Conservation (phyloP, 1,284 basidiomycete genomes). For the Malassezia psittaci region DNA sequence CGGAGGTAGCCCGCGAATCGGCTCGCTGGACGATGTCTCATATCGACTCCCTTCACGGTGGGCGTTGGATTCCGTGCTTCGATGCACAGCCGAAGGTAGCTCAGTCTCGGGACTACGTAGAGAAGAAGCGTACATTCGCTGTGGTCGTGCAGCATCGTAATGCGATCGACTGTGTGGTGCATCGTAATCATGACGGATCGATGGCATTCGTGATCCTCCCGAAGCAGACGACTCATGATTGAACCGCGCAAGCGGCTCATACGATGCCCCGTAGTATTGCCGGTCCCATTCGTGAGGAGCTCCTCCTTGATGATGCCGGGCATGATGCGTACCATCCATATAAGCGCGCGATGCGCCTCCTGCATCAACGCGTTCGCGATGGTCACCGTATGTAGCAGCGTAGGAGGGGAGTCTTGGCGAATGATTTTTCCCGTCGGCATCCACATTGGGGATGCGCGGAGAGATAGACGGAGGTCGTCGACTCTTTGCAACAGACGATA, state of each 20-base stretch:
- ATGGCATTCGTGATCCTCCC: background rate
- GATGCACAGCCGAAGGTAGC: background rate
- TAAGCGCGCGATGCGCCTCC: background rate
- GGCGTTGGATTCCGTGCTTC: background rate
- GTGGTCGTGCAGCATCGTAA: background rate
- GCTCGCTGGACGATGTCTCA: background rate
- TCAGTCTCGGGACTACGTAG: background rate
- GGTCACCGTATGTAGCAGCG: background rate
- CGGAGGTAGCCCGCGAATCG: background rate
- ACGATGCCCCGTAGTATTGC: background rate
- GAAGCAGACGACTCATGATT: background rate
- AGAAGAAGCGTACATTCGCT: background rate
- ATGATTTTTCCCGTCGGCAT: background rate
- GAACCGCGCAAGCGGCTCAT: background rate
- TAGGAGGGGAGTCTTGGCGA: conserved; percentile 5
- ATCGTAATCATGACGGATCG: background rate
- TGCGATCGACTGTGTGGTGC: background rate
- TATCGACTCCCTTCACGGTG: background rate
- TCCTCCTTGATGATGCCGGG: background rate
- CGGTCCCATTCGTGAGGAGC: conserved; percentile 13
- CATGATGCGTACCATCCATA: background rate
- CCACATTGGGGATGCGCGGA: background rate
- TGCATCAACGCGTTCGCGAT: background rate
- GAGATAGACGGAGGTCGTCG: background rate
- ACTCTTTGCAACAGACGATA: background rate